These are phyloP conservation scores for Alternaria incomplexa DNA, from an alignment of 2,329 filamentous ascomycete genomes.

Conservation along the genomic window DNA sequence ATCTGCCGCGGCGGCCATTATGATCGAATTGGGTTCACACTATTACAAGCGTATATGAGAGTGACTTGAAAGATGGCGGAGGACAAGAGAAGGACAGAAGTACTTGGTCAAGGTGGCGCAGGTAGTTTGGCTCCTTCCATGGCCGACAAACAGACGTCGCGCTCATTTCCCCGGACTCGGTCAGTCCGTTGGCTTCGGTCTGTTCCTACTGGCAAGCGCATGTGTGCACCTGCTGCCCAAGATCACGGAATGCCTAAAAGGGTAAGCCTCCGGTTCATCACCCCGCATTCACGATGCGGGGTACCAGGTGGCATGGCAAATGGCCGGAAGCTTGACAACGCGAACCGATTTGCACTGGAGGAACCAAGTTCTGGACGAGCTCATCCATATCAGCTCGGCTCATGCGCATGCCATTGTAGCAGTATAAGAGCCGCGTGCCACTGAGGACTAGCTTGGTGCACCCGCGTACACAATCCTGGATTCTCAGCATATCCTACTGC, in stretches of 20 bases:
- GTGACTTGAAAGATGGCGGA: background rate
- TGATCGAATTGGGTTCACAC: background rate
- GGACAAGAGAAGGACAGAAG: background rate
- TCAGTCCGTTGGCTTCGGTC: background rate
- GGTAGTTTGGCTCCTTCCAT: background rate
- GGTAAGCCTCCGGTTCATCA: conserved; percentile 28
- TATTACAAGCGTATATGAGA: background rate
- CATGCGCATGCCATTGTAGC: background rate
- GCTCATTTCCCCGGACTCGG: background rate
- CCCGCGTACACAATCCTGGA: background rate
- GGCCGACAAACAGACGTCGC: background rate
- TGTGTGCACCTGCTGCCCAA: conserved; percentile 7
- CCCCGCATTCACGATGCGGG: conserved; percentile 30
- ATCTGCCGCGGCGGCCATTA: conserved; percentile 10
- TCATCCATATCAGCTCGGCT: background rate
- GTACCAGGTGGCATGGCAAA: conserved; percentile 9
- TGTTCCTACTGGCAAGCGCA: conserved; percentile 8
- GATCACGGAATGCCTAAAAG: conserved; percentile 25
- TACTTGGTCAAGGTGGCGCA: background rate
- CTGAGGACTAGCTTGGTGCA: background rate
- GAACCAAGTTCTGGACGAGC: background rate
- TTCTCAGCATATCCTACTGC: background rate
- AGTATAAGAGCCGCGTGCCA: background rate
- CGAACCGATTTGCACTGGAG: background rate
- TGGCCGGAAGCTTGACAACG: background rate